Evolutionary conservation across 2,329 filamentous ascomycete genomes (phyloP).

Genomic region (Claviceps maximensis): DNA sequence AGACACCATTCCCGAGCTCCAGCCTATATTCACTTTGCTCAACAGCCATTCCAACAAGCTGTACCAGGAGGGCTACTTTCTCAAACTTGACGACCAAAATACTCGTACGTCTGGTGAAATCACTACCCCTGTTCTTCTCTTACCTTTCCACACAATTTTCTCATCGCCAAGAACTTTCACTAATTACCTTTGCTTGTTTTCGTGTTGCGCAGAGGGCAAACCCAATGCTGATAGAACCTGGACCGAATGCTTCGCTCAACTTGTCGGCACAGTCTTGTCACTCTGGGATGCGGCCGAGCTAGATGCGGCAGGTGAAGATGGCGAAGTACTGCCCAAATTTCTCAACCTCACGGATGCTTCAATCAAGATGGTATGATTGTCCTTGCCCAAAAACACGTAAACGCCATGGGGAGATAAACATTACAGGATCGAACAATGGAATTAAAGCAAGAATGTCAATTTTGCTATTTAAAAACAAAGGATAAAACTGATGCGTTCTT

Average conservation of each 20-base stretch:
- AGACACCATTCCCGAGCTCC: slow-evolving; percentile 83
- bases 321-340: slow-evolving; percentile 79
- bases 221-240: slow-evolving; percentile 78
- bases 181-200: neutral
- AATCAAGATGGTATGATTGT: slow-evolving; percentile 73
- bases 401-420: neutral
- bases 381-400: neutral
- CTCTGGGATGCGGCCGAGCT: slow-evolving; percentile 91
- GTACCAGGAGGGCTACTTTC: slow-evolving; percentile 94
- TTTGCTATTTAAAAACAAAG: neutral
- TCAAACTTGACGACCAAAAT: slow-evolving; percentile 93
- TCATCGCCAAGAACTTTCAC: neutral
- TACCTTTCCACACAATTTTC: no score
- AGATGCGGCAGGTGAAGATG: slow-evolving; percentile 73
- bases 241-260: slow-evolving; percentile 94
- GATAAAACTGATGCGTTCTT: neutral
- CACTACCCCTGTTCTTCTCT: neutral
- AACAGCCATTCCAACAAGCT: slow-evolving; percentile 94
- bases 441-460: neutral
- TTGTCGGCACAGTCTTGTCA: slow-evolving; percentile 88
- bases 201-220: slow-evolving; percentile 53
- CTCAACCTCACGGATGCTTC: slow-evolving; percentile 96
- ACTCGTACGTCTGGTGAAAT: slow-evolving; percentile 48
- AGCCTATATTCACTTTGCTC: slow-evolving; percentile 85
- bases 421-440: neutral